Conservation (phyloP, 2,329 filamentous ascomycete species). For the Drechslerella dactyloides region DNA sequence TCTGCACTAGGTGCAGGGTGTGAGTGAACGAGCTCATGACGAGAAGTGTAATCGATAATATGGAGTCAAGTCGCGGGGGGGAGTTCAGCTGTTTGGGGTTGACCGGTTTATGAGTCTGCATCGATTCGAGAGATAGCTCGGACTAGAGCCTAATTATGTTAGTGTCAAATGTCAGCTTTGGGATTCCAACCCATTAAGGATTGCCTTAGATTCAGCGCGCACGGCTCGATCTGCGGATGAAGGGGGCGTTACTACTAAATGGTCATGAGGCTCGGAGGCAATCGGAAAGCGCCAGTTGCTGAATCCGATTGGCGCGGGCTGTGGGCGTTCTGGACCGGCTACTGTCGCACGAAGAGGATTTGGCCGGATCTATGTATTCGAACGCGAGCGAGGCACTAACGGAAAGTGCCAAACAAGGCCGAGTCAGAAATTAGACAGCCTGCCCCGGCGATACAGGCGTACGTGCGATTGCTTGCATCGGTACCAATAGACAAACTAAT, state of each 20-base stretch:
- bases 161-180: background rate
- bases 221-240: background rate
- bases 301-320: background rate
- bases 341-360: conserved; percentile 2
- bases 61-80: too few species aligned
- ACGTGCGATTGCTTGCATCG: background rate
- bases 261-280: conserved; percentile 1
- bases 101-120: too few species aligned
- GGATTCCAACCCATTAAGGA: background rate
- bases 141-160: background rate
- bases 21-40: too few species aligned
- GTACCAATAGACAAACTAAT: conserved; percentile 3
- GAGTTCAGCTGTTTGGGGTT: too few species aligned
- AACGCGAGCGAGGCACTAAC: too few species aligned
- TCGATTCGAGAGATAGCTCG: background rate
- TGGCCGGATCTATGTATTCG: background rate
- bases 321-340: background rate
- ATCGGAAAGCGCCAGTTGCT: background rate
- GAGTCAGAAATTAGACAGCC: background rate
- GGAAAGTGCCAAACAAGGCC: background rate
- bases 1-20: too few species aligned
- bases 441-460: background rate
- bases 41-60: too few species aligned
- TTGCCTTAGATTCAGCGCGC: background rate
- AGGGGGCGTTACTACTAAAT: background rate